A percentile compares a stretch with the other conserved stretches of the same genome.
Conservation (phyloP, 129 eudicot genomes). For the Calendula officinalis region DNA sequence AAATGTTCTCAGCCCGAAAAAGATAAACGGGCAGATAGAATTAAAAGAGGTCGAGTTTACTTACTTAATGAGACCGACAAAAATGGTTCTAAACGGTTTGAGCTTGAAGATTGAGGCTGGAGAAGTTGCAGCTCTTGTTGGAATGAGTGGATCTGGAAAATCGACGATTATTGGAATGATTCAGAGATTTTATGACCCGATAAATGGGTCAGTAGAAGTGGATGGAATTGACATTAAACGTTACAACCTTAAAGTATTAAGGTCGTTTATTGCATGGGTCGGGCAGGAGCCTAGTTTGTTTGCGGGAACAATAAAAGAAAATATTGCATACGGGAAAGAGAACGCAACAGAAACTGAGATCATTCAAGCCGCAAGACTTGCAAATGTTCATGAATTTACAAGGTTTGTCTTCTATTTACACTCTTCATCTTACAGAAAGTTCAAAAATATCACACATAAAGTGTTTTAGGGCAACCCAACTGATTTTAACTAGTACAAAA, state of each 20-base stretch:
- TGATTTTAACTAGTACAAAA: not conserved
- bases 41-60: conserved; percentile 61
- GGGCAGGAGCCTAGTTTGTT: conserved; percentile 82
- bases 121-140: conserved; percentile 75
- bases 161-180: conserved; percentile 72
- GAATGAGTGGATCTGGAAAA: conserved; percentile 83
- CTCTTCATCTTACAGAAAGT: not conserved
- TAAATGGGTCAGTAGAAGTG: conserved; percentile 51
- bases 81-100: conserved; percentile 52
- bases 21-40: conserved; percentile 55
- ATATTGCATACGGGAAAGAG: conserved; percentile 62
- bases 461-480: not conserved
- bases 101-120: conserved; percentile 65
- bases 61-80: conserved; percentile 57
- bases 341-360: conserved; percentile 58
- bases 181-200: conserved; percentile 76
- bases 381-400: conserved; percentile 77
- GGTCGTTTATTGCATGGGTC: conserved; percentile 76
- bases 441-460: no score
- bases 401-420: conserved; percentile 26
- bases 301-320: conserved; percentile 67
- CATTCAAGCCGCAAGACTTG: conserved; percentile 63
- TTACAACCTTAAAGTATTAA: conserved; percentile 54
- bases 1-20: conserved; percentile 42
- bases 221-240: conserved; percentile 72